Base-by-base conservation (phyloP, 2,329 filamentous ascomycete genomes). In the Piedraia hortae region DNA sequence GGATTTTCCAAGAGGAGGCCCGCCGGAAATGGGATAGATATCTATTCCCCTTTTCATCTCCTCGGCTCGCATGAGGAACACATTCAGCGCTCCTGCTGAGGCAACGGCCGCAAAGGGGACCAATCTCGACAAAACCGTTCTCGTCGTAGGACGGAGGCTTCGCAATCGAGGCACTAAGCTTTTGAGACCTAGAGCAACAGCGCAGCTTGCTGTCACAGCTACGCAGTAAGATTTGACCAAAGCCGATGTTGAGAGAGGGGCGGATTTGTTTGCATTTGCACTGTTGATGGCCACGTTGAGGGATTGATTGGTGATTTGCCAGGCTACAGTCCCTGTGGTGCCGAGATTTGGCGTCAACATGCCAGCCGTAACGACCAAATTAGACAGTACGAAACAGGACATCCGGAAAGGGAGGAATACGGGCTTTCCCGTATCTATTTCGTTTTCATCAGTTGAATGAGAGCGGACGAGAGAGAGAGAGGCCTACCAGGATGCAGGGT, bases 241-340 rank as follows among this genome's bases (percentile, higher is more conserved):
- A 34, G 75, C 73, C 11, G 63, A 62, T 27, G 64, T 70, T 10
- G 73, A 72, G 30, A 93, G 60, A 1, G 82, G 77, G 3, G 77
- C 80, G 17, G 78, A 90, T 48, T 97, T 97, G 60, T 97, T 97
- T 31, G 82, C 77, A 46, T 97, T 97, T 41, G 82, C 74, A 44
- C 66, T 78, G 59, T 97, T 97, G 57, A 97, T 82, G 34, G 77
- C 82, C 13, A 97, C 85, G 45, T 97, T 97, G 36, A 97, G 68
- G 7, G 80, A 91, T 53, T 97, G 85, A 50, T 97, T 97, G 34
- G 73, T 64, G 26, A 91, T 64, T 50, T 97, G 85, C 85, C 85
- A 97, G 33, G 70, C 68, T 16, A 93, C 56, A 4, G 77, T 91
- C 23, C 82, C 85, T 18, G 61, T 59, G 19, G 70, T 90, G 58